Evolutionary conservation across 1,139 yeast genomes (phyloP), one percentile per base, ranked within the genome.

Genomic region (Diutina pseudorugosa): DNA sequence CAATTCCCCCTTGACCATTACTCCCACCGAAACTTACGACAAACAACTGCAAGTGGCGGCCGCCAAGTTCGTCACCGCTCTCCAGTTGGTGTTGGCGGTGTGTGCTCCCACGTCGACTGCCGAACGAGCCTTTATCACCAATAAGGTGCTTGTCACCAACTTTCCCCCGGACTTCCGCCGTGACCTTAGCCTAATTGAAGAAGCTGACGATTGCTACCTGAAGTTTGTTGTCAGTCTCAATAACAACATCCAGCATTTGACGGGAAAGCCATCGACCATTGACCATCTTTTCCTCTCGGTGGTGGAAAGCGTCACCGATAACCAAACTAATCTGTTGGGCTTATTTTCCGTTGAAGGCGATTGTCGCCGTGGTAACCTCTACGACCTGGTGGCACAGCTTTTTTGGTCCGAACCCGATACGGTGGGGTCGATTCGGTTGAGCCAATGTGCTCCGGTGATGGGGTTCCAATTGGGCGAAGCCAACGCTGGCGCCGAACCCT

Each of bases 161-260:
- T 45, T 27, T 25, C 49, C 49, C 12, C 49, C 41, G 11, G 49
- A 45, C 18, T 45, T 45, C 23, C 14, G 49, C 12, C 49, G 49
- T 12, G 49, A 45, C 1, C 27, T 45, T 27, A 41, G 23, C n/a
- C 40, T 45, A 7, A 16, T 27, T 23, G 49, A 45, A 7, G 49
- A 45, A 16, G 19, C 21, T 2, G 49, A 45, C 18, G 49, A 45
- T 2, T 45, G 49, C 27, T n/a, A 23, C 36, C 12, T 18, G 18
- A 25, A 27, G 27, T 45, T 45, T 14, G 27, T 45, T 6, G n/a
- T 27, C n/a, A 16, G 23, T n/a, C 12, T 45, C n/a, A 41, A 45
- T 16, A 27, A 16, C 9, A 25, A 45, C 21, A 25, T 45, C 16
- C 12, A n/a, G 4, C 47, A 23, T 21, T 43, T 43, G 47, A 43